These are phyloP conservation scores for Phytophthora chlamydospora DNA, from an alignment of 352 stramenopile species.

Conservation along the genomic window DNA sequence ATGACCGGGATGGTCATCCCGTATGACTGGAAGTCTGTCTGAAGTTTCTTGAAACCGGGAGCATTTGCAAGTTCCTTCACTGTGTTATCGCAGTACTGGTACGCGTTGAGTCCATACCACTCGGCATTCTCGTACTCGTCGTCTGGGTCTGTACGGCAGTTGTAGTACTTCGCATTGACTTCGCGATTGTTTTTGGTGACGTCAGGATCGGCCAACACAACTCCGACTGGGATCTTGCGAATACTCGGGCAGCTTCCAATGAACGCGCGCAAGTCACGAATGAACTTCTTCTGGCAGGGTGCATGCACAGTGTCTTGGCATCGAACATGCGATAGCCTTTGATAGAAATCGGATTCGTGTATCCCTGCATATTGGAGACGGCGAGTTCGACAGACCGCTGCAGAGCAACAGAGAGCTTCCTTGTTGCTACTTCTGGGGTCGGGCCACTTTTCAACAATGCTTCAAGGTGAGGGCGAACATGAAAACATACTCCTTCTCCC, in stretches of 20 bases:
- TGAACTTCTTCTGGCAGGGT: constrained; percentile 91
- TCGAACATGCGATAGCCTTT: constrained; percentile 84
- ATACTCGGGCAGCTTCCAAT: constrained; percentile 56
- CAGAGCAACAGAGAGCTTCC: no score
- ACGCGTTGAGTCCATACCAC: constrained; percentile 87
- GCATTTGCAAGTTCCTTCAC: constrained; percentile 42
- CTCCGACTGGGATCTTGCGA: constrained; percentile 81
- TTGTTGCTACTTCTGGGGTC: no score
- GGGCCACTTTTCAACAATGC: no score
- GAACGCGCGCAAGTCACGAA: constrained; percentile 84
- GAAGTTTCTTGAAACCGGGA: constrained; percentile 55
- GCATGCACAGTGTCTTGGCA: constrained; percentile 67
- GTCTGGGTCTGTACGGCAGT: constrained; percentile 64
- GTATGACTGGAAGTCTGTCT: constrained; percentile 56
- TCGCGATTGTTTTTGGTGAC: constrained; percentile 46
- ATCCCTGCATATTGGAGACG: constrained; percentile 17
- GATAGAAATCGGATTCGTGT: constrained; percentile 53
- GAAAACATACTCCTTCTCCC: no score
- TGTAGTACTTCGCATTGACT: constrained; percentile 83
- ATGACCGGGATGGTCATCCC: constrained; percentile 79
- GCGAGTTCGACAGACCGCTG: no score
- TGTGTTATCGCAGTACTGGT: constrained; percentile 72
- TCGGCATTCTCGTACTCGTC: constrained; percentile 78
- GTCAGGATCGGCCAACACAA: constrained; percentile 67
- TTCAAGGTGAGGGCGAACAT: no score